Conservation (phyloP, 176 grass and related monocot species). For the Cocos nucifera region DNA sequence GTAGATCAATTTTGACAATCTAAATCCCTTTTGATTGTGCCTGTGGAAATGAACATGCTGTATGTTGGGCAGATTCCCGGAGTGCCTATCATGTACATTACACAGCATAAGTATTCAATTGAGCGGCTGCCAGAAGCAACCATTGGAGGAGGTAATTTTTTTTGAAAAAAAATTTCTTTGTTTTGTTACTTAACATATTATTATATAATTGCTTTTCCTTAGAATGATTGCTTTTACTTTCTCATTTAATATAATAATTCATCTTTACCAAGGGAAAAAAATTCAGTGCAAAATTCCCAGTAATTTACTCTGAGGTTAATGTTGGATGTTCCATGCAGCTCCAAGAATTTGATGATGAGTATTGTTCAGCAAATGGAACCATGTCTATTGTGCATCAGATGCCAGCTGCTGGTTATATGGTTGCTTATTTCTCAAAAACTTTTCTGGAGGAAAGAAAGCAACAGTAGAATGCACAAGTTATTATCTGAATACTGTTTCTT, state of each 20-base stretch:
- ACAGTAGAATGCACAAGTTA: no score
- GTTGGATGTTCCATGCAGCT: slow-evolving; percentile 32
- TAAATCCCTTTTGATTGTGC: background rate
- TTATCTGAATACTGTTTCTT: no score
- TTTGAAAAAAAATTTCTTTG: slow-evolving; percentile 6
- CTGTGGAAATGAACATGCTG: background rate
- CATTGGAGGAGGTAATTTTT: slow-evolving; percentile 57
- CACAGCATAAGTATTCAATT: slow-evolving; percentile 65
- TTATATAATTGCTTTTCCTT: background rate
- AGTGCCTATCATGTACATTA: slow-evolving; percentile 92
- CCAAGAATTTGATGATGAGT: slow-evolving; percentile 48
- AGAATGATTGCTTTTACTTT: no score
- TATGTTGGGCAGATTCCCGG: slow-evolving; percentile 51
- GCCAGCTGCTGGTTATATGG: no score
- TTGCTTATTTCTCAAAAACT: no score
- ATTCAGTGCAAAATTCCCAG: background rate
- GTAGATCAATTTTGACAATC: background rate
- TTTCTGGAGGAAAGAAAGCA: no score
- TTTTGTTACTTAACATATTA: background rate
- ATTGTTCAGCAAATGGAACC: no score
- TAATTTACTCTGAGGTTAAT: slow-evolving; percentile 10
- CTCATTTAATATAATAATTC: background rate
- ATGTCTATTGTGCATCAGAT: no score
- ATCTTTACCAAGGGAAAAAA: background rate
- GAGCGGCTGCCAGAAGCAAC: slow-evolving; percentile 84